phyloP scores from a whole-genome alignment of 2,329 filamentous ascomycete species.

The Daldinia eschscholtzii region DNA sequence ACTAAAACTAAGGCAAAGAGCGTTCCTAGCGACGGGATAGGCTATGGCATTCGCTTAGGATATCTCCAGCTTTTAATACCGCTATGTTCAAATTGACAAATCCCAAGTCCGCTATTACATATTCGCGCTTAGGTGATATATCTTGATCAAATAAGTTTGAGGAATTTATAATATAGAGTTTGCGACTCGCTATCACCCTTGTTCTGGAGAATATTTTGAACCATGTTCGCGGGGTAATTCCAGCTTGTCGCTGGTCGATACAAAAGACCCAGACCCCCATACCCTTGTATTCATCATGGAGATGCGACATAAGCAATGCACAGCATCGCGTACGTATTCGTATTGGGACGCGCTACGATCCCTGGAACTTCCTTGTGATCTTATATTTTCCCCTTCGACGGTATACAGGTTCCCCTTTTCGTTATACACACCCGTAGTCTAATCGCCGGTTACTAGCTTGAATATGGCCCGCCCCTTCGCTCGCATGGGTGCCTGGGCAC shows the following conservation, averaged over 20 bases:
- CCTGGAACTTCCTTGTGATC: neutral
- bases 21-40: neutral
- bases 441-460: no score
- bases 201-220: neutral
- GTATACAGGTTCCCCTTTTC: neutral
- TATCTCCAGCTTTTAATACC: neutral
- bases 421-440: neutral
- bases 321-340: conserved; percentile 9
- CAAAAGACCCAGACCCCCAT: neutral
- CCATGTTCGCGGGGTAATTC: neutral
- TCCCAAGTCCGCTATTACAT: neutral
- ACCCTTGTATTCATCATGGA: neutral
- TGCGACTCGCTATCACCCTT: neutral
- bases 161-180: neutral
- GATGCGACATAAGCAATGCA: neutral
- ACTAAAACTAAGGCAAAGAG: neutral
- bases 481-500: no score
- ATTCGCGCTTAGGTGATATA: neutral
- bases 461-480: no score
- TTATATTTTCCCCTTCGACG: neutral
- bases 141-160: neutral
- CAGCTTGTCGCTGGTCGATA: neutral
- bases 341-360: neutral
- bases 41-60: neutral
- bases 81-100: conserved; percentile 1